phyloP scores from a whole-genome alignment of 352 stramenopile species.

The Blastocystis sp. region DNA sequence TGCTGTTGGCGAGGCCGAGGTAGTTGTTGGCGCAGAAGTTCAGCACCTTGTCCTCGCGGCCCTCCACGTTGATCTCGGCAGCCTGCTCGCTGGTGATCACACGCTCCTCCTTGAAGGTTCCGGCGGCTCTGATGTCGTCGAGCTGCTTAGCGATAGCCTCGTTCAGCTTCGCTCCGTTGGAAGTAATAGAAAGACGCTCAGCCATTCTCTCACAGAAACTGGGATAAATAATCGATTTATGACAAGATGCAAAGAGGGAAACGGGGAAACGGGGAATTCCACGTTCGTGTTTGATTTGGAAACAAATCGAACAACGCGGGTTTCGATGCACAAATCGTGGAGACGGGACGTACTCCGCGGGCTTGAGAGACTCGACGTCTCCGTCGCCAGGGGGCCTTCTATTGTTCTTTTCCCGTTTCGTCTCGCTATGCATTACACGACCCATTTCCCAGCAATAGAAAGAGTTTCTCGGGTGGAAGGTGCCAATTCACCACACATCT shows the following conservation, averaged over 20 bases:
- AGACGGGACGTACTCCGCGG: too few species aligned
- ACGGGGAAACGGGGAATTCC: neutral
- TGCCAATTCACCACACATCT: too few species aligned
- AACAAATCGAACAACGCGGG: too few species aligned
- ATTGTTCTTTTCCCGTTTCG: too few species aligned
- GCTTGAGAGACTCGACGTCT: too few species aligned
- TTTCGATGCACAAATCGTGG: too few species aligned
- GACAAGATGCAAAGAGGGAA: neutral
- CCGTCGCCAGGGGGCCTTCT: too few species aligned
- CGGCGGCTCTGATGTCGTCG: conserved; percentile 24
- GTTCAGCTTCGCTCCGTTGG: conserved; percentile 52
- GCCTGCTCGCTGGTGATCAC: conserved; percentile 84
- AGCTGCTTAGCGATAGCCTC: conserved; percentile 30
- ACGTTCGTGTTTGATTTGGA: neutral
- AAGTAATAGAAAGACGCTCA: conserved; percentile 63
- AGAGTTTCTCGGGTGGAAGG: too few species aligned
- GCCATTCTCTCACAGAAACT: neutral
- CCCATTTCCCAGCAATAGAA: too few species aligned
- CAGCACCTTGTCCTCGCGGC: too few species aligned
- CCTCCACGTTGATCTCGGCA: conserved; percentile 72
- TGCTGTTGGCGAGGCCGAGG: conserved; percentile 84
- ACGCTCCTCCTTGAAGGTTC: conserved; percentile 76
- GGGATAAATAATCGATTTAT: neutral
- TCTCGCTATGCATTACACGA: too few species aligned
- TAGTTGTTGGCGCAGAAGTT: conserved; percentile 75